These are phyloP conservation scores for Sordariomycetes sp. DNA, from an alignment of 2,329 filamentous ascomycete genomes.

Conservation along the genomic window DNA sequence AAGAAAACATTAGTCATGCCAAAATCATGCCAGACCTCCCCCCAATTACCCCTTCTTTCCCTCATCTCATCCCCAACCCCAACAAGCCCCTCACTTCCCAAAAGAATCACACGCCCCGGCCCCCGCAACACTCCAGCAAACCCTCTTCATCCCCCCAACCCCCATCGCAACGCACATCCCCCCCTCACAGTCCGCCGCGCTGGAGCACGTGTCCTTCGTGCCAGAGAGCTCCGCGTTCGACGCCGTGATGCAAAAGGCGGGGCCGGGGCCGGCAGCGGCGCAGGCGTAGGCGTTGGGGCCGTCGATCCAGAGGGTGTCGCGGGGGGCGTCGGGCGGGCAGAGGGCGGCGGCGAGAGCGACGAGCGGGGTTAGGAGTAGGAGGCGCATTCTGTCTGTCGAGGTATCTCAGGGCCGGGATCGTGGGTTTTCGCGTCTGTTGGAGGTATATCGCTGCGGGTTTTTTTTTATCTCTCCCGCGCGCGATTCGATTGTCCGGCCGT, in stretches of 20 bases:
- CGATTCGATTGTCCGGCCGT: background rate
- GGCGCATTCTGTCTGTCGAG: background rate
- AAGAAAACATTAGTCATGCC: background rate
- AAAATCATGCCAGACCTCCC: background rate
- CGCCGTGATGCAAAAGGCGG: conserved; percentile 1
- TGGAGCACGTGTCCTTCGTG: background rate
- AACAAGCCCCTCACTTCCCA: background rate
- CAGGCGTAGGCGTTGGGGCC: conserved; percentile 1
- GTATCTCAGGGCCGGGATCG: background rate
- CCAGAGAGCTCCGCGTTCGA: background rate
- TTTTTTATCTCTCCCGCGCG: background rate
- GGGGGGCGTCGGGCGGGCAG: background rate
- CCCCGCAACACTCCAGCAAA: conserved; percentile 2
- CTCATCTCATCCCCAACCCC: background rate
- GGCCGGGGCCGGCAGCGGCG: background rate
- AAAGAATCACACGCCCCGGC: background rate
- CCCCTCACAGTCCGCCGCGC: background rate
- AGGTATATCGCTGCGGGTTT: background rate
- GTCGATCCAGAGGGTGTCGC: conserved; percentile 3
- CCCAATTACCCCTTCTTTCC: background rate
- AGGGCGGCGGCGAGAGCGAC: background rate
- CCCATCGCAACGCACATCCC: background rate
- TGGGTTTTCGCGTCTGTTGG: background rate
- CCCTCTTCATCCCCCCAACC: background rate
- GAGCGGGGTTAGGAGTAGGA: conserved; percentile 1